Conservation (phyloP, 805 yeast genomes). For the Saccharomycopsis guyanensis region DNA sequence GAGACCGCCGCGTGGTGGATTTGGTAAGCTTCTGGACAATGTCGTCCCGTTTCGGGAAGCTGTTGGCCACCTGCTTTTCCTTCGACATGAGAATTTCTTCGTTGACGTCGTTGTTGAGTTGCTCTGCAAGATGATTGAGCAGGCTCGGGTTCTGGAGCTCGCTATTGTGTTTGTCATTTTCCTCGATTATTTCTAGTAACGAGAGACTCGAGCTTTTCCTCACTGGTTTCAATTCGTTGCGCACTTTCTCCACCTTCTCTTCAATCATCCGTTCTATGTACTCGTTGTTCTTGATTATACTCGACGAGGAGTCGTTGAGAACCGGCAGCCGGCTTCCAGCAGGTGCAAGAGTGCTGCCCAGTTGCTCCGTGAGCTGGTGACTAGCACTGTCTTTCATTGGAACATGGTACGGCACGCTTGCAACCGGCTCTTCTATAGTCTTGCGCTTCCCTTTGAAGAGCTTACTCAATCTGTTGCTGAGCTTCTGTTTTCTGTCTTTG, state of each 20-base stretch:
- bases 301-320: too few relatives aligned
- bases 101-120: conserved; percentile 18
- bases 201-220: neutral
- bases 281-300: too few relatives aligned
- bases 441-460: conserved; percentile 11
- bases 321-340: too few relatives aligned
- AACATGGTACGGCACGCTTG: neutral
- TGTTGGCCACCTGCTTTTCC: neutral
- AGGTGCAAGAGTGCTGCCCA: too few relatives aligned
- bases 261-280: neutral
- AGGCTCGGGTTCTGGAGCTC: conserved; percentile 7
- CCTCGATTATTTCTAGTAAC: conserved; percentile 6
- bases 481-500: neutral
- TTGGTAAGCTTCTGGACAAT: neutral
- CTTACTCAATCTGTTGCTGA: conserved; percentile 12
- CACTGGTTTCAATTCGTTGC: neutral
- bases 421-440: neutral
- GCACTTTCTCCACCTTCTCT: neutral
- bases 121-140: conserved; percentile 9
- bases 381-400: neutral
- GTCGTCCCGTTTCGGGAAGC: neutral
- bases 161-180: neutral
- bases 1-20: too few relatives aligned
- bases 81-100: conserved; percentile 11
- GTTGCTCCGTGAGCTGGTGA: too few relatives aligned